These are phyloP conservation scores for Pezicula radicicola DNA, from an alignment of 2,329 filamentous ascomycete genomes.

Conservation along the genomic window DNA sequence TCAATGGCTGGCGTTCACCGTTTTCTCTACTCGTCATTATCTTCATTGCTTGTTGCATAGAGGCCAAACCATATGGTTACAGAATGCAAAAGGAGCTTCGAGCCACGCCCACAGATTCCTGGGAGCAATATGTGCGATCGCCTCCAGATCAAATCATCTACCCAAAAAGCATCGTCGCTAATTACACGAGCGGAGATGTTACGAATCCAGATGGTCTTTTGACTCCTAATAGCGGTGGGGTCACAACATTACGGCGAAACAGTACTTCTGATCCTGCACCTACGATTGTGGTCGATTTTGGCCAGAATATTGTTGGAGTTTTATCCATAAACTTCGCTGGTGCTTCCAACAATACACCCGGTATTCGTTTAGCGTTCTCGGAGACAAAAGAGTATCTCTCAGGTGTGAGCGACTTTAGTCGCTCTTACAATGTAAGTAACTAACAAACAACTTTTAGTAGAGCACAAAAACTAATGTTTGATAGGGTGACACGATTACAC, in stretches of 20 bases:
- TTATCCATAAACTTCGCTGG: slow-evolving; percentile 40
- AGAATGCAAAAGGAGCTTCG: no score
- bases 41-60: no score
- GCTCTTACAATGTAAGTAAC: slow-evolving; percentile 40
- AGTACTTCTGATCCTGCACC: slow-evolving; percentile 22
- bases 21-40: no score
- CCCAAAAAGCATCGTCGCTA: slow-evolving; percentile 29
- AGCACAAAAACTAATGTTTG: slow-evolving; percentile 2
- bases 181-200: slow-evolving; percentile 34
- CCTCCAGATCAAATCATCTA: slow-evolving; percentile 29
- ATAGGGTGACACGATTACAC: slow-evolving; percentile 36
- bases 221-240: slow-evolving; percentile 18
- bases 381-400: slow-evolving; percentile 43
- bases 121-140: slow-evolving; percentile 38
- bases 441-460: neutral
- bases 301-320: slow-evolving; percentile 42
- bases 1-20: no score
- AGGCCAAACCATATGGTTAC: no score
- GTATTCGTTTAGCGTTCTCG: slow-evolving; percentile 45
- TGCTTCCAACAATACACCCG: slow-evolving; percentile 27
- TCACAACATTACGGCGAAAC: slow-evolving; percentile 29
- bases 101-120: slow-evolving; percentile 15
- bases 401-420: slow-evolving; percentile 44
- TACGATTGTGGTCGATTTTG: slow-evolving; percentile 46
- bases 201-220: slow-evolving; percentile 34